Percentiles rank a stretch among this genome's conserved stretches.
phyloP scores from a whole-genome alignment of 371 early-diverging fungal genomes.

The Rhizopus stolonifer region DNA sequence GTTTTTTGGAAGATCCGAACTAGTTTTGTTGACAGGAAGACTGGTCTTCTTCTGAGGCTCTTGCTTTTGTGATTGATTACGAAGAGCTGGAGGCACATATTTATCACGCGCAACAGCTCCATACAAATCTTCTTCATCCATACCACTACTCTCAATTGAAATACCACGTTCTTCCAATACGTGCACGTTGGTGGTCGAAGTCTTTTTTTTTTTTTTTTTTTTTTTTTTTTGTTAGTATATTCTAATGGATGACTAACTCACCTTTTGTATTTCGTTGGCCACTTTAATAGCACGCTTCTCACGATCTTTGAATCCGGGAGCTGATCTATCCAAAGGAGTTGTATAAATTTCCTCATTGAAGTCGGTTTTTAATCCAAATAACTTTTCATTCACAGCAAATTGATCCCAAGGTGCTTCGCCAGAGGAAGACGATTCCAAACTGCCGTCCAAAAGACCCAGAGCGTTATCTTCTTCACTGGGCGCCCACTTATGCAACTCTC shows the following conservation, averaged over 20 bases:
- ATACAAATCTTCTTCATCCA: slow-evolving; percentile 91
- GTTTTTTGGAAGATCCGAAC: slow-evolving; percentile 29
- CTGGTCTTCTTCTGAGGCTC: slow-evolving; percentile 11
- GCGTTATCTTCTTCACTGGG: slow-evolving; percentile 53
- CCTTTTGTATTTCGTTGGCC: slow-evolving; percentile 89
- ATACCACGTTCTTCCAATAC: slow-evolving; percentile 92
- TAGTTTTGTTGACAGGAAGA: slow-evolving; percentile 34
- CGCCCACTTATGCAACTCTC: slow-evolving; percentile 86
- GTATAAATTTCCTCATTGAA: slow-evolving; percentile 97
- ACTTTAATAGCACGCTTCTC: slow-evolving; percentile 87
- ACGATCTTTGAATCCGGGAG: slow-evolving; percentile 83
- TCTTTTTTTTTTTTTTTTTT: too few relatives aligned
- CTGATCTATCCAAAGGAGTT: slow-evolving; percentile 84
- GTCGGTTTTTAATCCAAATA: slow-evolving; percentile 95
- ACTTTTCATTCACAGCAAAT: slow-evolving; percentile 93
- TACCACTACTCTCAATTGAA: slow-evolving; percentile 58
- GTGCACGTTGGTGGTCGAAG: slow-evolving; percentile 79
- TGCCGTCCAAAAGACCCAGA: slow-evolving; percentile 34
- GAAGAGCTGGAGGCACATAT: slow-evolving; percentile 82
- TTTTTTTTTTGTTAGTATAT: too few relatives aligned
- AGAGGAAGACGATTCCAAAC: slow-evolving; percentile 22
- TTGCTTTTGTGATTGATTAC: slow-evolving; percentile 45
- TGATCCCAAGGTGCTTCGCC: slow-evolving; percentile 89
- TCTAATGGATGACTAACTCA: too few relatives aligned
- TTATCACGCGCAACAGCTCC: slow-evolving; percentile 79